phyloP scores from a whole-genome alignment of 129 eudicot genomes.

The Saussurea involucrata region DNA sequence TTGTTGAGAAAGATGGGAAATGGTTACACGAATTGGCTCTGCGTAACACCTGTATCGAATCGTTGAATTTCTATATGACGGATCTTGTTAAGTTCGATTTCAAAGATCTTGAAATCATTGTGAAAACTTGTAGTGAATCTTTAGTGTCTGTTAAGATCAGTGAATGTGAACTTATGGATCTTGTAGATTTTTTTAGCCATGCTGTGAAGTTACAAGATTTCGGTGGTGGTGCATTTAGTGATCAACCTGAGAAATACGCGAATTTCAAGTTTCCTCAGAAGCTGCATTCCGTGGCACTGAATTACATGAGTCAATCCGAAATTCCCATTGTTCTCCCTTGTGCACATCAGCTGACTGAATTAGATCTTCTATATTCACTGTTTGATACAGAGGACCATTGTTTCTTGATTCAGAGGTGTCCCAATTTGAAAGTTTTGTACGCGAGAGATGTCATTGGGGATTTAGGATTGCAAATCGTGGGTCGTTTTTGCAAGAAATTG shows the following conservation, averaged over 20 bases:
- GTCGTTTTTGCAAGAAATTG: constrained; percentile 41
- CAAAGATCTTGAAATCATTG: constrained; percentile 63
- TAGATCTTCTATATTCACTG: constrained; percentile 66
- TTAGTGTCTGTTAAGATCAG: constrained; percentile 65
- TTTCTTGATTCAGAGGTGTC: constrained; percentile 44
- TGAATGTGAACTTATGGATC: constrained; percentile 55
- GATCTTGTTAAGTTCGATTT: constrained; percentile 40
- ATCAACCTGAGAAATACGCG: constrained; percentile 41
- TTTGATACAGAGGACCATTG: constrained; percentile 59
- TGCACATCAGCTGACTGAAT: constrained; percentile 42
- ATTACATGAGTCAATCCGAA: constrained; percentile 49
- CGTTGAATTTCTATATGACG: constrained; percentile 71
- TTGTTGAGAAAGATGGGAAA: constrained; percentile 54
- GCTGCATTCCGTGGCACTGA: constrained; percentile 49
- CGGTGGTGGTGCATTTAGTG: constrained; percentile 60
- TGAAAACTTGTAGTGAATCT: constrained; percentile 44
- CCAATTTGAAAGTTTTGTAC: constrained; percentile 60
- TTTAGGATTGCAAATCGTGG: constrained; percentile 49
- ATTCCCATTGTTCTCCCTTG: constrained; percentile 55
- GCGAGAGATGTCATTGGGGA: constrained; percentile 54
- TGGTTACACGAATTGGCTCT: constrained; percentile 77
- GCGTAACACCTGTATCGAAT: constrained; percentile 48
- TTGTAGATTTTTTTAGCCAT: constrained; percentile 45
- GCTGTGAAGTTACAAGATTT: constrained; percentile 60
- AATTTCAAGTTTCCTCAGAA: constrained; percentile 42